Conservation (phyloP, 108 stramenopile species). For the Epithemia pelagica region DNA sequence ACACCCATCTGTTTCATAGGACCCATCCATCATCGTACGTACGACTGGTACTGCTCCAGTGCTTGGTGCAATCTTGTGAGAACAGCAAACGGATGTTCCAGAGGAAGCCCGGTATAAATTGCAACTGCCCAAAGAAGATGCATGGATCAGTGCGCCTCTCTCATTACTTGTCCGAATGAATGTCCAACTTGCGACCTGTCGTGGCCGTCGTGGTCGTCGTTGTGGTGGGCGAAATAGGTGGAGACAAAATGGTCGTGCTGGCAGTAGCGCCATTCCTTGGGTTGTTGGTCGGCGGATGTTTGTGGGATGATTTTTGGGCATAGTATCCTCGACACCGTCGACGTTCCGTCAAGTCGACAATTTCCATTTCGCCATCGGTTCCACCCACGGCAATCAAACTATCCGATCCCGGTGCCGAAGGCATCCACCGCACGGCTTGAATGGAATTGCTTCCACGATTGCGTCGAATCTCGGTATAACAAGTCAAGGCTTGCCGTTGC, state of each 20-base stretch:
- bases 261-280: background rate
- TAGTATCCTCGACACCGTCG: slow-evolving; percentile 22
- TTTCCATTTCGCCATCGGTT: slow-evolving; percentile 63
- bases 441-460: slow-evolving; percentile 50
- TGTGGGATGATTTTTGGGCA: background rate
- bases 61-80: no score
- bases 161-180: no score
- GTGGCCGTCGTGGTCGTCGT: background rate
- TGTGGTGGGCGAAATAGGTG: background rate
- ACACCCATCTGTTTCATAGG: no score
- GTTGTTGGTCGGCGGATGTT: background rate
- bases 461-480: slow-evolving; percentile 60
- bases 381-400: slow-evolving; percentile 58
- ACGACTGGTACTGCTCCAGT: no score
- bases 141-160: no score
- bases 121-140: no score
- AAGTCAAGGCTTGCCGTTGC: slow-evolving; percentile 64
- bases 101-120: no score
- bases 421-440: slow-evolving; percentile 52
- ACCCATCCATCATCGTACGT: no score
- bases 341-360: slow-evolving; percentile 50
- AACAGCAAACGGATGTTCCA: no score
- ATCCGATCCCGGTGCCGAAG: slow-evolving; percentile 26
- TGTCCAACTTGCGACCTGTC: no score
- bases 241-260: background rate